Conservation (phyloP, 306 rosid species). For the Cicer cuneatum region DNA sequence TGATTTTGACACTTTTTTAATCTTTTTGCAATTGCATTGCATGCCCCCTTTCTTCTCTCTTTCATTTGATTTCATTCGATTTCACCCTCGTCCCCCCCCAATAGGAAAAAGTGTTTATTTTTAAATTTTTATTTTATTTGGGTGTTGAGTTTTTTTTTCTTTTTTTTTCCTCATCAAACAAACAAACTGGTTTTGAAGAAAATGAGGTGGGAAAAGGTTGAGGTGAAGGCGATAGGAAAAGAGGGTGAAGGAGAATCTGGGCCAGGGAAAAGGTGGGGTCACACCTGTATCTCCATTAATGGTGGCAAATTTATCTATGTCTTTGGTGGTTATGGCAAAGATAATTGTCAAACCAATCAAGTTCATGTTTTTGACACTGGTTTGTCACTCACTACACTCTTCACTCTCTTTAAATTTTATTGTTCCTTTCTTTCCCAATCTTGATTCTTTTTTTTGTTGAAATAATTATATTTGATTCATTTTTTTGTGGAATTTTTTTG, state of each 20-base stretch:
- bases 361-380: conserved; percentile 93
- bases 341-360: conserved; percentile 95
- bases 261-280: conserved; percentile 99
- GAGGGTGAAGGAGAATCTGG: conserved; percentile 63
- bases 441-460: neutral
- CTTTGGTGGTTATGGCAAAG: conserved; percentile 93
- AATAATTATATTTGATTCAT: neutral
- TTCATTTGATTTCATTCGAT: conserved; percentile 40
- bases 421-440: neutral
- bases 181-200: conserved; percentile 43
- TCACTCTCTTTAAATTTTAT: neutral
- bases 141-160: conserved; percentile 28
- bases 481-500: conserved; percentile 27
- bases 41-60: conserved; percentile 36
- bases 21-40: conserved; percentile 46
- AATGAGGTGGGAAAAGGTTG: conserved; percentile 97
- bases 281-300: conserved; percentile 92
- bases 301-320: conserved; percentile 87
- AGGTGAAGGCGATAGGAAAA: conserved; percentile 46
- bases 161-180: conserved; percentile 19
- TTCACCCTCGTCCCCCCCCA: conserved; percentile 37
- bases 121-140: conserved; percentile 29
- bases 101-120: neutral
- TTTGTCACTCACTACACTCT: conserved; percentile 37
- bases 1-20: conserved; percentile 24